Conservation (phyloP, 2,329 filamentous ascomycete genomes). For the Amauroascus niger region DNA sequence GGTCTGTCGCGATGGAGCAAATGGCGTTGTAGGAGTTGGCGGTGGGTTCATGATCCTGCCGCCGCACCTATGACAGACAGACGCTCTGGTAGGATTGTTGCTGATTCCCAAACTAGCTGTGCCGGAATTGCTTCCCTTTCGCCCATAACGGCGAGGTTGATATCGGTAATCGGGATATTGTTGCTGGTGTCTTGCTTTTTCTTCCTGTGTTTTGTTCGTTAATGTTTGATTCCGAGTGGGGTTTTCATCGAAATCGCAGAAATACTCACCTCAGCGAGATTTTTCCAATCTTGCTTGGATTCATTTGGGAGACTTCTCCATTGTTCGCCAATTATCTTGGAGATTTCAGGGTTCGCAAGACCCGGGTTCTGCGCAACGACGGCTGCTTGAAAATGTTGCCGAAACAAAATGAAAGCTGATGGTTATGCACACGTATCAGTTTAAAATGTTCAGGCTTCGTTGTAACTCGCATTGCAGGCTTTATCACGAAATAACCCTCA, state of each 20-base stretch:
- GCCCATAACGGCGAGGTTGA: slow-evolving; percentile 63
- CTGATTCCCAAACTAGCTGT: slow-evolving; percentile 27
- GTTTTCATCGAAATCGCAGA: not conserved
- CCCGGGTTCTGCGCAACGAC: slow-evolving; percentile 78
- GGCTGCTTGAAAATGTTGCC: slow-evolving; percentile 77
- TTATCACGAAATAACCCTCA: not conserved
- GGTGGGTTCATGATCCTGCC: slow-evolving; percentile 41
- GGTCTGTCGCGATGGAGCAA: slow-evolving; percentile 28
- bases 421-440: slow-evolving; percentile 23
- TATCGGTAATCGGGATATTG: slow-evolving; percentile 94
- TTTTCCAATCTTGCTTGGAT: slow-evolving; percentile 77
- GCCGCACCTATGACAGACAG: slow-evolving; percentile 37
- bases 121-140: slow-evolving; percentile 42
- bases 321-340: slow-evolving; percentile 89
- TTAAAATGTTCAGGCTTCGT: not conserved
- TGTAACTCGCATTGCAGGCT: not conserved
- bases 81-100: slow-evolving; percentile 30
- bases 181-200: slow-evolving; percentile 78
- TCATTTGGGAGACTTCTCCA: slow-evolving; percentile 71
- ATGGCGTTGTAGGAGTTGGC: slow-evolving; percentile 34
- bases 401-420: slow-evolving; percentile 92
- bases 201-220: slow-evolving; percentile 50
- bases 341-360: slow-evolving; percentile 88
- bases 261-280: slow-evolving; percentile 61
- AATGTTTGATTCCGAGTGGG: slow-evolving; percentile 12